Evolutionary conservation across 1,284 basidiomycete species (phyloP).

Genomic region (Golubevia sp.): DNA sequence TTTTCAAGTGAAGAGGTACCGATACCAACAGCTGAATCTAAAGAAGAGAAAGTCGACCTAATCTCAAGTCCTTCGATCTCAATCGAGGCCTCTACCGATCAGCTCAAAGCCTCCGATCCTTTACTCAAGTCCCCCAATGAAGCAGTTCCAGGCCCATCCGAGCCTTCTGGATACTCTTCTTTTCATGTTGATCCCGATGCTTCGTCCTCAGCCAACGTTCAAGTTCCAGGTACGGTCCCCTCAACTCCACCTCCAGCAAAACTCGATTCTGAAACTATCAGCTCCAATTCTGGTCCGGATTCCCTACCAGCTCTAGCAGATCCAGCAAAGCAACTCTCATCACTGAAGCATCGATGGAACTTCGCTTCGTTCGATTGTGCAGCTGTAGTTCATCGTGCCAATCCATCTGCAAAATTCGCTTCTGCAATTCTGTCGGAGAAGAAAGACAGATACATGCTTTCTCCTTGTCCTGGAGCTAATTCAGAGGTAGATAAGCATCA

Average conservation of each 20-base stretch:
- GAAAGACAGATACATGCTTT: slow-evolving; percentile 95
- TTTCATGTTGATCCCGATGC: no score
- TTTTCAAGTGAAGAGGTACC: no score
- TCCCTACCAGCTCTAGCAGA: slow-evolving; percentile 24
- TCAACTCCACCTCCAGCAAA: slow-evolving; percentile 4
- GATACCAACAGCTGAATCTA: no score
- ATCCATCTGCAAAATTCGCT: slow-evolving; percentile 80
- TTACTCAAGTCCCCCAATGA: no score
- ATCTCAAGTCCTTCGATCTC: no score
- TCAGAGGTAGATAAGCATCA: no score
- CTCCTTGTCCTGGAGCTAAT: slow-evolving; percentile 73
- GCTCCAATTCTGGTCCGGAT: slow-evolving; percentile 59
- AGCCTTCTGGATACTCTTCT: no score
- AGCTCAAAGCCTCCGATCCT: no score
- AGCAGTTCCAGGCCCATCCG: no score
- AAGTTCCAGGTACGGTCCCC: slow-evolving; percentile 6
- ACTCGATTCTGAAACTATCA: slow-evolving; percentile 40
- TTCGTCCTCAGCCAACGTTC: not conserved
- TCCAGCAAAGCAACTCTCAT: slow-evolving; percentile 23
- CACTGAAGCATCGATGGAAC: slow-evolving; percentile 73
- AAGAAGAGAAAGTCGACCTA: no score
- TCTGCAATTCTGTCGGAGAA: slow-evolving; percentile 84
- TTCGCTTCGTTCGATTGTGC: slow-evolving; percentile 92
- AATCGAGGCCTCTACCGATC: no score
- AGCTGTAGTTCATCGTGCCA: slow-evolving; percentile 83